Evolutionary conservation across 2,329 filamentous ascomycete genomes (phyloP), one percentile per base, ranked within the genome.

Genomic region (Pezizomycotina sp.): DNA sequence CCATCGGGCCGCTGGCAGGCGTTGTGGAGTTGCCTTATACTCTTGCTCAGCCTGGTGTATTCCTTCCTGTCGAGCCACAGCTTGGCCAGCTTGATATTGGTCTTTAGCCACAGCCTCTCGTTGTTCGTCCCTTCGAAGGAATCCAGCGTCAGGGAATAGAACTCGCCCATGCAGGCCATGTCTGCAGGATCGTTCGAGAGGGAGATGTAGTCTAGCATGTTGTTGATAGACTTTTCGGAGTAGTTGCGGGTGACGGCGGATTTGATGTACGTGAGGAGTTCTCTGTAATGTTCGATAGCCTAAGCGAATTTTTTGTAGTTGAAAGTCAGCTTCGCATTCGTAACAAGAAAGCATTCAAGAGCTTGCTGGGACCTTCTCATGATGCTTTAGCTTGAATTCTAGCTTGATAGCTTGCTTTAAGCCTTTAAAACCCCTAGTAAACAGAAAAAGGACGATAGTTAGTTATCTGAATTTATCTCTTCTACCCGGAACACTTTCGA

Each of bases 171-270:
- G 58, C 77, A 86, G 46, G 70, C 65, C 52, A 77, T 77, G 27
- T 74, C 71, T 5, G 73, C 69, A 43, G 74, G 68, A 47, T 77
- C 72, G 38, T 76, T 75, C 24, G 76, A 68, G 8, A 72, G 66
- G n/a, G 72, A 79, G 48, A 98, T 89, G 56, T 78, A 92, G 61
- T 95, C 89, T 29, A 98, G 73, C 76, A 98, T 92, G 58, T 93
- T 95, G 62, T 95, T 95, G 62, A 98, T 92, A 8, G 86, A 95
- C 58, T 95, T 95, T 59, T 98, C 89, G 1, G 89, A 93, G 60
- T 95, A 95, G 60, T 95, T 98, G 46, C 89, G 74, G 25, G 89
- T 95, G 29, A 98, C 86, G 5, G 86, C 86, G 3, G 81, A 91
- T 58, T 89, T 92, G 61, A 95, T 84, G 53, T 95, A 98, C 29